phyloP scores from a whole-genome alignment of 129 eudicot species.

The Flaveria bidentis region DNA sequence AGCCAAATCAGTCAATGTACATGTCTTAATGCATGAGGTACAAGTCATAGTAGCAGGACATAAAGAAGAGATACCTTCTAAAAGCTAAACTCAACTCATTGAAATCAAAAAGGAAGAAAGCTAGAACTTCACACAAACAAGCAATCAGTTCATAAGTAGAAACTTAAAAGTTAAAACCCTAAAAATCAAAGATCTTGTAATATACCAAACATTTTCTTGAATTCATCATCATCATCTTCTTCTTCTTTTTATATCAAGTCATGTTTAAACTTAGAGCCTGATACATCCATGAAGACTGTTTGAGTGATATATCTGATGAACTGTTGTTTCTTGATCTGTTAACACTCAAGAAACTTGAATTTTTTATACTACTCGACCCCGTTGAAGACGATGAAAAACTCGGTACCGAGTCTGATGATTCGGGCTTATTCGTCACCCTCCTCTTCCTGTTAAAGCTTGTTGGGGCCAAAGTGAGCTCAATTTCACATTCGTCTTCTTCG shows the following conservation, averaged over 20 bases:
- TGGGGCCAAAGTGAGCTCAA: conserved; percentile 92
- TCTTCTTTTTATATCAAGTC: conserved; percentile 41
- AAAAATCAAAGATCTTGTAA: conserved; percentile 34
- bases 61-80: conserved; percentile 22
- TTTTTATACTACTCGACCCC: conserved; percentile 52
- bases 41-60: conserved; percentile 23
- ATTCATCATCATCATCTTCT: not conserved
- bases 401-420: conserved; percentile 48
- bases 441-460: conserved; percentile 48
- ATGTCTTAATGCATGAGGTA: conserved; percentile 20
- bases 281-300: conserved; percentile 75
- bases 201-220: conserved; percentile 34
- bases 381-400: conserved; percentile 83
- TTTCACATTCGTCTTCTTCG: conserved; percentile 61
- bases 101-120: conserved; percentile 22
- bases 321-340: conserved; percentile 36
- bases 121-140: conserved; percentile 42
- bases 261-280: conserved; percentile 78
- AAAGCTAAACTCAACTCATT: conserved; percentile 40
- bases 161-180: conserved; percentile 20
- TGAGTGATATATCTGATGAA: conserved; percentile 51
- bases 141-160: conserved; percentile 33
- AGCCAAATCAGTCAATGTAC: conserved; percentile 41
- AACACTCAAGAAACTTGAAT: conserved; percentile 36
- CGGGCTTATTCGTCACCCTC: conserved; percentile 39